phyloP scores from a whole-genome alignment of 2,329 filamentous ascomycete genomes.

The Pestalotiopsis sp. region DNA sequence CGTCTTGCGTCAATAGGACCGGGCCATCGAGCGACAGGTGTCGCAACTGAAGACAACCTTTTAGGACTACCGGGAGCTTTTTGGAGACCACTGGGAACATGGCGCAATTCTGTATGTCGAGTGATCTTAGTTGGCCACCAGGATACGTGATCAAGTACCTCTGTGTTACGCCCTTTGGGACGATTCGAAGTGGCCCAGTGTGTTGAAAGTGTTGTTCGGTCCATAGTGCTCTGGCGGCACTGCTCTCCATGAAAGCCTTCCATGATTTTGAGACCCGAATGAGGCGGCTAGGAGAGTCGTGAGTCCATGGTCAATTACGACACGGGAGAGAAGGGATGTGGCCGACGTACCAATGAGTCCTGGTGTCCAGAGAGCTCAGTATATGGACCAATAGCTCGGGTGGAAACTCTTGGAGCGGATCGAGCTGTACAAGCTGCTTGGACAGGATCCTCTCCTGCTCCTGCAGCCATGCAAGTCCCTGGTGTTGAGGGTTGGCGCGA shows the following conservation, averaged over 20 bases:
- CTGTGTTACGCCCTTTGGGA: background rate
- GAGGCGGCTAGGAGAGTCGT: background rate
- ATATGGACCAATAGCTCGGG: background rate
- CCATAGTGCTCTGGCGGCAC: slow-evolving; percentile 4
- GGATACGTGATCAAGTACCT: background rate
- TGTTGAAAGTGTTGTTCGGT: background rate
- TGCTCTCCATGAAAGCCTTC: slow-evolving; percentile 7
- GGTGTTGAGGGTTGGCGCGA: background rate
- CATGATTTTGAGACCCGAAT: slow-evolving; percentile 10
- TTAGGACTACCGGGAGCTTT: background rate
- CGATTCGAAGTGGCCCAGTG: background rate
- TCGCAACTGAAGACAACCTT: background rate
- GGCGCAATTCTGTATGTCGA: background rate
- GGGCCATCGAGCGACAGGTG: background rate
- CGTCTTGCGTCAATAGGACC: background rate
- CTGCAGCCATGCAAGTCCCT: background rate
- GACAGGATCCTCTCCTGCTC: background rate
- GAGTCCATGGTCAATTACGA: background rate
- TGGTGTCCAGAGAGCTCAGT: background rate
- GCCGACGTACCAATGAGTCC: background rate
- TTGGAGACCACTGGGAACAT: background rate
- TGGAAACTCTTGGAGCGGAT: background rate
- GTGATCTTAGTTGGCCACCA: slow-evolving; percentile 2
- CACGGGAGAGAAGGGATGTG: background rate
- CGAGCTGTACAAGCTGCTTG: background rate